A percentile compares a stretch with the other conserved stretches of the same genome.
Evolutionary conservation across 805 yeast genomes (phyloP).

Genomic region (Kazachstania viticola): DNA sequence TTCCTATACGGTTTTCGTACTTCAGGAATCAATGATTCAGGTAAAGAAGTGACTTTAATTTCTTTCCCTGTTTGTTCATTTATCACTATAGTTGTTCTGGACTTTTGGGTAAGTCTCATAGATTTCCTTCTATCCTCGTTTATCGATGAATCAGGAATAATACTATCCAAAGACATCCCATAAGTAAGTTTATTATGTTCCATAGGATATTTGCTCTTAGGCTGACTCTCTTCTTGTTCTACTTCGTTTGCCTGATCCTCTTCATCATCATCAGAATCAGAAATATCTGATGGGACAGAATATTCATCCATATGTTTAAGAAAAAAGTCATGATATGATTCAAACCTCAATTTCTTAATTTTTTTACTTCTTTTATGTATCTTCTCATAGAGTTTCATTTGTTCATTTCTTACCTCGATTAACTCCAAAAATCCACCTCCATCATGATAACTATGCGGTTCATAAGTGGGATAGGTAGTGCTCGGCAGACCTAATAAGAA

Average conservation of each 20-base stretch:
- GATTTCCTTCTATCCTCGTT: too few species aligned
- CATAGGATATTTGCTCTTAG: background rate
- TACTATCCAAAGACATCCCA: background rate
- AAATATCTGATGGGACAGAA: background rate
- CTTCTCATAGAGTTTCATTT: background rate
- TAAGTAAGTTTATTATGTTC: background rate
- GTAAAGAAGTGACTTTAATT: too few species aligned
- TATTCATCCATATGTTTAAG: background rate
- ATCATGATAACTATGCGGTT: too few species aligned
- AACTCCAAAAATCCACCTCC: too few species aligned
- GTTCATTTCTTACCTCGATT: too few species aligned
- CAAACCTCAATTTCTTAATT: background rate
- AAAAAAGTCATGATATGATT: constrained; percentile 2
- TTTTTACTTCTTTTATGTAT: background rate
- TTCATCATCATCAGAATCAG: background rate
- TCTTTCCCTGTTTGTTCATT: too few species aligned
- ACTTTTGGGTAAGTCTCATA: too few species aligned
- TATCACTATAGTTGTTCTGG: too few species aligned
- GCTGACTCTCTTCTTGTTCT: background rate
- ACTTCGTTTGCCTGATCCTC: background rate
- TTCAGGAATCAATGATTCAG: too few species aligned
- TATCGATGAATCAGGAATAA: constrained; percentile 1
- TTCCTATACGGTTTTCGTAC: too few species aligned
- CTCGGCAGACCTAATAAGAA: too few species aligned
- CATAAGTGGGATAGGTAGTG: too few species aligned